Evolutionary conservation across 1,284 basidiomycete species (phyloP).

Genomic region (Sporisorium iseilematis-ciliati): DNA sequence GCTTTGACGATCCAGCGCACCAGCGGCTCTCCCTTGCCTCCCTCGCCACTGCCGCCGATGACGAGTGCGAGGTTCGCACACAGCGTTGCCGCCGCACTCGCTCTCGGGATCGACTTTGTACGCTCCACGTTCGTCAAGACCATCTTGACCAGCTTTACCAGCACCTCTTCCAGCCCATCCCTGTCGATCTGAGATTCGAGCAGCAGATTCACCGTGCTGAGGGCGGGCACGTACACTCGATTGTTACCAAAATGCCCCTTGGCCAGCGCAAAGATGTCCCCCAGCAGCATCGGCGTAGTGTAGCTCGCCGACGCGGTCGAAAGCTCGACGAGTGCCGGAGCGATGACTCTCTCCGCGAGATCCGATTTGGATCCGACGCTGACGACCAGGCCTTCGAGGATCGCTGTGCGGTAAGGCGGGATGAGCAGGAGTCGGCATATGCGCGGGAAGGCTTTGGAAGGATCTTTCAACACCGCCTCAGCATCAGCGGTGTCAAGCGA

Average conservation of each 20-base stretch:
- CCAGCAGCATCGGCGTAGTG: slow-evolving; percentile 9
- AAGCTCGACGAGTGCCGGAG: slow-evolving; percentile 14
- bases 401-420: slow-evolving; percentile 11
- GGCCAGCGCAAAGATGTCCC: slow-evolving; percentile 30
- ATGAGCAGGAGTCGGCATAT: slow-evolving; percentile 32
- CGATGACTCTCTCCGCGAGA: slow-evolving; percentile 43
- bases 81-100: slow-evolving; percentile 24
- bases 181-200: slow-evolving; percentile 46
- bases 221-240: slow-evolving; percentile 48
- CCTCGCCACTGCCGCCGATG: not conserved
- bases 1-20: not conserved
- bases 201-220: slow-evolving; percentile 44
- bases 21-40: not conserved
- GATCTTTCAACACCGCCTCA: slow-evolving; percentile 28
- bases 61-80: slow-evolving; percentile 19
- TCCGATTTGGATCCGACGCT: slow-evolving; percentile 52
- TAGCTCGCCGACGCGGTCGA: slow-evolving; percentile 2
- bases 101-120: slow-evolving; percentile 26
- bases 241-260: slow-evolving; percentile 49
- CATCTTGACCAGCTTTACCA: slow-evolving; percentile 25
- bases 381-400: slow-evolving; percentile 45
- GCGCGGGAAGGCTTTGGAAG: slow-evolving; percentile 22
- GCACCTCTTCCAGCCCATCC: not conserved
- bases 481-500: not conserved
- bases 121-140: slow-evolving; percentile 13